Conservation (phyloP, 2,329 filamentous ascomycete species). For the Claviceps pazoutovae region DNA sequence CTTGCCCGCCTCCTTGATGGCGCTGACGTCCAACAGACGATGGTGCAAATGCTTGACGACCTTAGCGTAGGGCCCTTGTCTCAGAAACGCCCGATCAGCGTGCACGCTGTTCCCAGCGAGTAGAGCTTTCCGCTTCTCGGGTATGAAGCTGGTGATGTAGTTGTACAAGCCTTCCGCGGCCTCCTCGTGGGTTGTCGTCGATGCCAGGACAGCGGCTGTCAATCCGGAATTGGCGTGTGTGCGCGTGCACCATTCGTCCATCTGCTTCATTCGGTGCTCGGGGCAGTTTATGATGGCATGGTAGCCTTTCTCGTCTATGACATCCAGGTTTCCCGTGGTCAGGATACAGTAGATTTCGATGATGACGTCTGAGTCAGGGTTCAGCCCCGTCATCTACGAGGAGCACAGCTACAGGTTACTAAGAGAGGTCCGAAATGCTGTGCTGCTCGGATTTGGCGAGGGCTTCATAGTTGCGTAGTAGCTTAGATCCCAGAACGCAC, state of each 20-base stretch:
- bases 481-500: slow-evolving; percentile 14
- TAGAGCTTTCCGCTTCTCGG: slow-evolving; percentile 51
- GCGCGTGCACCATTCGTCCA: slow-evolving; percentile 78
- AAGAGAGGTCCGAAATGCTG: background rate
- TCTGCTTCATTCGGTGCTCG: slow-evolving; percentile 54
- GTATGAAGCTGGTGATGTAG: slow-evolving; percentile 64
- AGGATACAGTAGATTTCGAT: slow-evolving; percentile 88
- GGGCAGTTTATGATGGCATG: slow-evolving; percentile 66
- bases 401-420: background rate
- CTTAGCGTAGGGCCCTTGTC: slow-evolving; percentile 55
- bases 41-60: slow-evolving; percentile 74
- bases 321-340: slow-evolving; percentile 63
- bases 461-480: background rate
- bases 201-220: slow-evolving; percentile 60
- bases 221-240: slow-evolving; percentile 75
- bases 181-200: slow-evolving; percentile 54
- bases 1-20: slow-evolving; percentile 77
- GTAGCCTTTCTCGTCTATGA: slow-evolving; percentile 66
- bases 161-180: slow-evolving; percentile 60
- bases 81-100: slow-evolving; percentile 71
- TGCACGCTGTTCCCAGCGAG: slow-evolving; percentile 91
- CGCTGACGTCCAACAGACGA: slow-evolving; percentile 81
- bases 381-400: slow-evolving; percentile 62
- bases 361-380: slow-evolving; percentile 67
- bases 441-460: background rate